A percentile compares a stretch with the other conserved stretches of the same genome.
Conservation (phyloP, 371 early-diverging fungal species). For the Batrachochytrium dendrobatidis region DNA sequence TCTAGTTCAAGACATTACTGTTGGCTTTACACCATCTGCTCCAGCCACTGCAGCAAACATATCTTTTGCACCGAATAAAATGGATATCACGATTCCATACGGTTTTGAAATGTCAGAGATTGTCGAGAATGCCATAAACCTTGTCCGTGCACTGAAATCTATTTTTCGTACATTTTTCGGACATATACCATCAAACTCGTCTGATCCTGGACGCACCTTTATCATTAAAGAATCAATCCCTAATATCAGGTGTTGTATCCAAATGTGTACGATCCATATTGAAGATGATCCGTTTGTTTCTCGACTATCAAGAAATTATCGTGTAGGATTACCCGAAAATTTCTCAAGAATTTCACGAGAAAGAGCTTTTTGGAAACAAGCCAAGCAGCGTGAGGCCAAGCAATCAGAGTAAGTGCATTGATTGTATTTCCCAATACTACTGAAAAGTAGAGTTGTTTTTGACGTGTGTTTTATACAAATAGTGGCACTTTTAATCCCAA, state of each 20-base stretch:
- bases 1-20: background rate
- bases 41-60: background rate
- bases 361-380: background rate
- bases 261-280: conserved; percentile 18
- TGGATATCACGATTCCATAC: conserved; percentile 17
- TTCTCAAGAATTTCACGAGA: conserved; percentile 11
- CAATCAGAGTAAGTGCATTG: too few relatives aligned
- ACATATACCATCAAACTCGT: conserved; percentile 2
- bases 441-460: too few relatives aligned
- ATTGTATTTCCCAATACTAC: too few relatives aligned
- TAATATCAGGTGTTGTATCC: conserved; percentile 8
- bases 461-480: background rate
- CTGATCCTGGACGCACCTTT: conserved; percentile 15
- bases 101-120: conserved; percentile 30
- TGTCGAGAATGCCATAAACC: conserved; percentile 36
- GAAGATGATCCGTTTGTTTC: conserved; percentile 44
- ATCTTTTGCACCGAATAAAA: background rate
- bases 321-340: conserved; percentile 36
- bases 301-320: conserved; percentile 36
- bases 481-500: background rate
- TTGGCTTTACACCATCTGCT: background rate
- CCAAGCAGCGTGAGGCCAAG: too few relatives aligned
- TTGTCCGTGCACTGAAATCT: conserved; percentile 30
- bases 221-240: conserved; percentile 7
- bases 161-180: conserved; percentile 20